Evolutionary conservation across 768 basidiomycete genomes (phyloP), one percentile per base, ranked within the genome.

Genomic region (Russula foetens): DNA sequence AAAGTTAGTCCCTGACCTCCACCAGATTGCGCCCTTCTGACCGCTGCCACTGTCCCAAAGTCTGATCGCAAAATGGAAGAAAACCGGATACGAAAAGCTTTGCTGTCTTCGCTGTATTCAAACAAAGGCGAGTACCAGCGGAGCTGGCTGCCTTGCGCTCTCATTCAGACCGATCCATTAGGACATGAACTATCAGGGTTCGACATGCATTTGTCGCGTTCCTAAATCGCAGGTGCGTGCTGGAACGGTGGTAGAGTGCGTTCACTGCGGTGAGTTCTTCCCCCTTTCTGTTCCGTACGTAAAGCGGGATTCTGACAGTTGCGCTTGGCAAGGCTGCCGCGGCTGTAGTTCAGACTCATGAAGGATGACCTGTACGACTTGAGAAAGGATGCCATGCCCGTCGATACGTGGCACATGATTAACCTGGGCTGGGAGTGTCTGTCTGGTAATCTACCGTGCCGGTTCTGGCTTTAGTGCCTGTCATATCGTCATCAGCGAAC

Each of bases 131-230:
- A 52, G 76, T 68, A 52, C 28, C 44, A 9, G 24, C 6, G 39
- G n/a, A 33, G 7, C 14, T 28, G 14, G 24, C 19, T 24, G 28
- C 15, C 21, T n/a, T 63, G 21, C 15, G 17, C 48, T 19, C 51
- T 28, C 17, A 62, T 41, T 49, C 55, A 38, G n/a, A 49, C 38
- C 31, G 11, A 47, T 21, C 3, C 28, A 45, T 44, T 26, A 95
- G 93, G 97, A 98, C 73, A 98, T 98, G 96, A 98, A 98, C 75
- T 98, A 98, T 70, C 90, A 94, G 77, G 97, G 96, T 12, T 96
- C 93, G 23, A 97, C 97, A 33, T 99, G 97, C 73, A 89, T 99
- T 49, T 99, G 97, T 73, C 82, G 97, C 63, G 95, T 98, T 52
- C 97, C 97, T 4, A 99, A 98, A 72, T 87, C 91, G 5, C 88